Evolutionary conservation across 2,329 filamentous ascomycete species (phyloP), one percentile per base, ranked within the genome.

Genomic region (Fusarium sp.): DNA sequence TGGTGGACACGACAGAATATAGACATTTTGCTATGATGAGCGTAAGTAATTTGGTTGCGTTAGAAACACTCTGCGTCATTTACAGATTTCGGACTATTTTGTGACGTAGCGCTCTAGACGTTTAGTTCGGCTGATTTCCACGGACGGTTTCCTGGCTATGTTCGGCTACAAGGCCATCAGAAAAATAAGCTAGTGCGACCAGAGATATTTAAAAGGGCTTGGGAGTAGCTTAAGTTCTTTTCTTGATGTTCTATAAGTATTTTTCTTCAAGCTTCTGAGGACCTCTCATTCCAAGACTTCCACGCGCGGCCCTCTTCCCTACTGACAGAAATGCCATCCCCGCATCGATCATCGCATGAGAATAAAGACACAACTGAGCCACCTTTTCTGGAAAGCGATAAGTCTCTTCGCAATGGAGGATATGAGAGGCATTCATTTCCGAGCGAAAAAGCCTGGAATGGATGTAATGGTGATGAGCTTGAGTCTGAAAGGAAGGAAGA

Each of bases 1-100:
- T 28, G 6, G 26, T 28, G 26, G 26, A 7, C 26, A 28, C 6
- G 26, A 28, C 24, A 24, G 24, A 24, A 24, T 24, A 24, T 24
- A 24, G 24, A 24, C 24, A 24, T 24, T 45, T 20, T 45, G 5
- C 24, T 26, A 45, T 45, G 9, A 20, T 26, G 5, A 45, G 17
- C 24, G 24, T 24, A 24, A 24, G 24, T 3, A 0, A 13, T 39
- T 22, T 6, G 38, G 38, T 39, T 39, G 0, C 0, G 20, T 22
- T 6, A 39, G 20, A 20, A 39, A 22, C 38, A 20, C 0, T 39
- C 38, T 39, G 0, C 15, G 17, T 6, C 17, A 10, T 2, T 20
- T 45, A 4, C 24, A 14, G 8, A 20, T 5, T 45, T 4, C 44
- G 44, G 44, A 3, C 44, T 45, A 45, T 45, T 45, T 24, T 26